Base-by-base conservation (phyloP, 73 alveolate species). In the Tetrahymena thermophila region DNA sequence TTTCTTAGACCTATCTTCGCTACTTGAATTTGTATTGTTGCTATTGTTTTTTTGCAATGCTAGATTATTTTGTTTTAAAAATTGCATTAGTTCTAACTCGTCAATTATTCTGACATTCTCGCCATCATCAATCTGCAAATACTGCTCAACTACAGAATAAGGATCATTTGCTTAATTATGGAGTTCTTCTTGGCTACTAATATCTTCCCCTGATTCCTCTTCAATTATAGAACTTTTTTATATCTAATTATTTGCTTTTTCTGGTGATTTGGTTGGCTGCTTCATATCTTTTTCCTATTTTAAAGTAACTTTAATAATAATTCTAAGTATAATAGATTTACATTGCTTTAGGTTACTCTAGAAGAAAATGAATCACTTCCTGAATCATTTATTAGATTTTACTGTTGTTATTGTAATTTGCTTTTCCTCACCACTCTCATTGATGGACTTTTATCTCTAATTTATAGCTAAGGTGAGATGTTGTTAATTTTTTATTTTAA, bases 401-500 rank as follows among this genome's bases (percentile, higher is more conserved):
- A 56, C 35, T 71, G 42, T 71, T 71, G 11, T 31, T 71, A 71
- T 71, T 71, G n/a, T 31, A 71, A 11, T 19, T 71, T 71, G 35
- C 89, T 34, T 71, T 71, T 71, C 37, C 89, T 71, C 3, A 71
- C 40, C 17, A 71, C 89, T 71, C 89, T 71, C 89, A 71, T 71
- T 25, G 89, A 71, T 3, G 89, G 89, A 34, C 89, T 71, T 71
- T 71, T 71, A 71, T 71, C 89, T 71, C 89, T 71, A 71, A 71
- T 71, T 71, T 71, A 71, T 4, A 71, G 89, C 40, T 95, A 93
- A 89, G 97, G 97, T 44, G 97, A 95, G 15, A 89, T 85, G 4
- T 85, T 50, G 25, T 95, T 95, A 23, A 95, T 89, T 89, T 93
- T 95, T 23, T 95, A 94, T 89, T 95, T 95, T 89, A 95, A 93